phyloP scores from a whole-genome alignment of 768 basidiomycete genomes.

The Tulasnella sp. region DNA sequence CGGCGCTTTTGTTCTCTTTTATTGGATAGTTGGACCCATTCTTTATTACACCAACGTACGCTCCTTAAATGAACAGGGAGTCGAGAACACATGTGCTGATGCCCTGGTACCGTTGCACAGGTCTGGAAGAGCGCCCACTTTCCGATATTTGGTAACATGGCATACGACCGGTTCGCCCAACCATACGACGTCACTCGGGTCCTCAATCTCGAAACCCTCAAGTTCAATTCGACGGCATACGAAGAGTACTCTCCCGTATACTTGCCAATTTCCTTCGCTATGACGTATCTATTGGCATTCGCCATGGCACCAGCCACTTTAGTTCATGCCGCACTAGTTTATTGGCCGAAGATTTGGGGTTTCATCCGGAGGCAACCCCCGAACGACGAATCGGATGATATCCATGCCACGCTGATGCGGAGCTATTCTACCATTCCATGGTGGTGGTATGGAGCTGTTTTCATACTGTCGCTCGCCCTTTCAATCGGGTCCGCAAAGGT shows the following conservation, averaged over 20 bases:
- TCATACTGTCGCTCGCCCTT: conserved; percentile 40
- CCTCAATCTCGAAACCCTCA: conserved; percentile 35
- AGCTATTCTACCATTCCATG: conserved; percentile 44
- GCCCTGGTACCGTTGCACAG: conserved; percentile 28
- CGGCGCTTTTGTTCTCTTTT: conserved; percentile 79
- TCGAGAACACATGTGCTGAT: neutral
- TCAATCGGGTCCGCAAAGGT: conserved; percentile 42
- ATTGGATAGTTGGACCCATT: conserved; percentile 87
- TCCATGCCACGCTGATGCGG: conserved; percentile 49
- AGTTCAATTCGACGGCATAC: conserved; percentile 45
- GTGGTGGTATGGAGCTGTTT: conserved; percentile 45
- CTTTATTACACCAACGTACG: conserved; percentile 92
- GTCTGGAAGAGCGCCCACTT: conserved; percentile 45
- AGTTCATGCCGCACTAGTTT: conserved; percentile 45
- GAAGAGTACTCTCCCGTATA: conserved; percentile 46
- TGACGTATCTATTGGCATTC: conserved; percentile 45
- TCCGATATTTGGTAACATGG: conserved; percentile 42
- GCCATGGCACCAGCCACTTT: conserved; percentile 42
- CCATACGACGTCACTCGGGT: conserved; percentile 43
- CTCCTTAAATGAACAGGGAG: conserved; percentile 24
- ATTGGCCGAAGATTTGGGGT: conserved; percentile 41
- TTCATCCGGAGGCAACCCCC: conserved; percentile 37
- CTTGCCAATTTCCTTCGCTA: conserved; percentile 44
- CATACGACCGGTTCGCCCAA: conserved; percentile 45
- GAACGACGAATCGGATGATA: conserved; percentile 43